Evolutionary conservation across 1,284 basidiomycete species (phyloP).

Genomic region (Rhodotorula sp.): DNA sequence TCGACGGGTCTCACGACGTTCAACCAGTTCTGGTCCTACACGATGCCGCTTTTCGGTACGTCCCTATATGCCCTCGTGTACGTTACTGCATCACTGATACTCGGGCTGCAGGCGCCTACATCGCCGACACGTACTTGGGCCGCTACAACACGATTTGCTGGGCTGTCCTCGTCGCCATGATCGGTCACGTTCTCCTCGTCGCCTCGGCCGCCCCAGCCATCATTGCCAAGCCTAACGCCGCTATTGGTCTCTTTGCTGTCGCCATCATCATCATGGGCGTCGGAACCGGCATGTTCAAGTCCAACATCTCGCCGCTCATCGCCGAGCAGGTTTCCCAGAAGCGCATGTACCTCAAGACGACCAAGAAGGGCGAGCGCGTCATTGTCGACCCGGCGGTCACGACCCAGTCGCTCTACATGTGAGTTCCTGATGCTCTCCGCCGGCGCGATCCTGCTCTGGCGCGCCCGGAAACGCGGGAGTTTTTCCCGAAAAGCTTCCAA

Average conservation of each 20-base stretch:
- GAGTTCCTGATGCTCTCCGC: conserved; percentile 57
- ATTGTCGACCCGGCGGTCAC: conserved; percentile 77
- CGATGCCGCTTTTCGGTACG: conserved; percentile 36
- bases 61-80: background rate
- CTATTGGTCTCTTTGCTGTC: conserved; percentile 64
- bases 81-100: background rate
- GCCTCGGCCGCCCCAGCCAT: conserved; percentile 68
- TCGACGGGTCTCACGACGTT: conserved; percentile 35
- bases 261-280: conserved; percentile 66
- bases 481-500: conserved; percentile 29
- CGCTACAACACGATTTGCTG: conserved; percentile 54
- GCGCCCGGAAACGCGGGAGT: conserved; percentile 10
- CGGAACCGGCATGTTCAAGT: conserved; percentile 60
- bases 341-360: conserved; percentile 53
- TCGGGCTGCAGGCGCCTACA: conserved; percentile 42
- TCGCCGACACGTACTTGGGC: conserved; percentile 52
- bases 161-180: conserved; percentile 49
- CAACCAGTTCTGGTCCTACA: conserved; percentile 44
- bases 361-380: conserved; percentile 67
- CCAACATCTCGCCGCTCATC: conserved; percentile 62
- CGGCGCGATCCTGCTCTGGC: conserved; percentile 62
- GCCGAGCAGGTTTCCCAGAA: conserved; percentile 68
- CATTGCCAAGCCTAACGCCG: conserved; percentile 59
- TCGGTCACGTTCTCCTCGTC: conserved; percentile 68
- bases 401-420: conserved; percentile 59